These are phyloP conservation scores for Ilex asprella DNA, from an alignment of 257 asterid genomes.

Conservation along the genomic window DNA sequence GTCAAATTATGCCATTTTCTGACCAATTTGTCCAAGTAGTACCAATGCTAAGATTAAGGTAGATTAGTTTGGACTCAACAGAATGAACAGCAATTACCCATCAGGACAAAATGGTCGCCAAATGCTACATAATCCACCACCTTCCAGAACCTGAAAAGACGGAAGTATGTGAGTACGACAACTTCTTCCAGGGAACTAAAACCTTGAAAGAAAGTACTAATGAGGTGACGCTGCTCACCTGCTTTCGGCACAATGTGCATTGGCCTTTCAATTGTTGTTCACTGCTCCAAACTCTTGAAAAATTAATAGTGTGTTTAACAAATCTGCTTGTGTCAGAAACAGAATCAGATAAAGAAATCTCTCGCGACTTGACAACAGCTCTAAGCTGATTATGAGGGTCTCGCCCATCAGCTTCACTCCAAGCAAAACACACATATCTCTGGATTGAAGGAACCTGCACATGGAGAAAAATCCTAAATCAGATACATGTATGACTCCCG, in stretches of 20 bases:
- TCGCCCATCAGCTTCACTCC: slow-evolving; percentile 36
- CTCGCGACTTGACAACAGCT: slow-evolving; percentile 43
- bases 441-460: slow-evolving; percentile 52
- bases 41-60: too few species aligned
- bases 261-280: slow-evolving; percentile 84
- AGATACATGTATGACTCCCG: not conserved
- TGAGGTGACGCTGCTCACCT: slow-evolving; percentile 33
- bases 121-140: slow-evolving; percentile 58
- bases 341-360: slow-evolving; percentile 49
- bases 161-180: slow-evolving; percentile 8
- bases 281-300: slow-evolving; percentile 89
- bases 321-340: slow-evolving; percentile 47
- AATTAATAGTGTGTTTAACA: slow-evolving; percentile 58
- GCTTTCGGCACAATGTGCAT: slow-evolving; percentile 74
- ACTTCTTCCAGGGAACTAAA: slow-evolving; percentile 2
- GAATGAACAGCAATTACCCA: slow-evolving; percentile 43
- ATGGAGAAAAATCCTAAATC: slow-evolving; percentile 4
- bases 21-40: too few species aligned
- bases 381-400: slow-evolving; percentile 34
- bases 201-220: slow-evolving; percentile 7
- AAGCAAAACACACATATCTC: slow-evolving; percentile 28
- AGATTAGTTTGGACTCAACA: too few species aligned
- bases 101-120: slow-evolving; percentile 97
- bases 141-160: slow-evolving; percentile 43
- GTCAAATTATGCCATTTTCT: too few species aligned